Percentiles rank a stretch among this genome's conserved stretches.
Evolutionary conservation across 1,284 basidiomycete species (phyloP).

Genomic region (Austroboletus novae-zelandiae): DNA sequence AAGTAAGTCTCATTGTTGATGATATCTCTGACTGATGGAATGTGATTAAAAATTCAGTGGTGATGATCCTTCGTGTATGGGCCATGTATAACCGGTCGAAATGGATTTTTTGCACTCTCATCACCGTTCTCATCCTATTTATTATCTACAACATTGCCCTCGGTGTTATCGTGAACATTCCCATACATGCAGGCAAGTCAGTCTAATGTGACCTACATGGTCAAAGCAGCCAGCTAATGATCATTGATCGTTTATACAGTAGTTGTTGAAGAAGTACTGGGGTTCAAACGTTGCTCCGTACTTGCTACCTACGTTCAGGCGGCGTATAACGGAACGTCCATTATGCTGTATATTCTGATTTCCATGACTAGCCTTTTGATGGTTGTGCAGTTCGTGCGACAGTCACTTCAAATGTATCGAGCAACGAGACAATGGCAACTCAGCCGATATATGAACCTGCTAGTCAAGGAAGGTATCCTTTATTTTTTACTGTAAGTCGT

Average conservation of each 20-base stretch:
- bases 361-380: neutral
- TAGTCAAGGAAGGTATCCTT: neutral
- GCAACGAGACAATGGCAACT: neutral
- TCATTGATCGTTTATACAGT: too few relatives aligned
- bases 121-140: neutral
- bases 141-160: neutral
- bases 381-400: neutral
- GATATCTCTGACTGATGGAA: too few relatives aligned
- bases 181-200: neutral
- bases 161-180: neutral
- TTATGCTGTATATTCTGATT: neutral
- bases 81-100: neutral
- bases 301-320: too few relatives aligned
- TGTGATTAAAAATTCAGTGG: neutral
- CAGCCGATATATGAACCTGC: neutral
- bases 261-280: too few relatives aligned
- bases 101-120: neutral
- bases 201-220: too few relatives aligned
- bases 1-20: too few relatives aligned
- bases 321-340: too few relatives aligned
- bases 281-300: too few relatives aligned
- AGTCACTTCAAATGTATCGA: neutral
- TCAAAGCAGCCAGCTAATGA: too few relatives aligned
- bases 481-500: neutral
- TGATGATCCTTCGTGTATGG: neutral